A percentile compares a stretch with the other conserved stretches of the same genome.
These are phyloP conservation scores for Thalassia testudinum DNA, from an alignment of 116 monocot species.

Conservation along the genomic window DNA sequence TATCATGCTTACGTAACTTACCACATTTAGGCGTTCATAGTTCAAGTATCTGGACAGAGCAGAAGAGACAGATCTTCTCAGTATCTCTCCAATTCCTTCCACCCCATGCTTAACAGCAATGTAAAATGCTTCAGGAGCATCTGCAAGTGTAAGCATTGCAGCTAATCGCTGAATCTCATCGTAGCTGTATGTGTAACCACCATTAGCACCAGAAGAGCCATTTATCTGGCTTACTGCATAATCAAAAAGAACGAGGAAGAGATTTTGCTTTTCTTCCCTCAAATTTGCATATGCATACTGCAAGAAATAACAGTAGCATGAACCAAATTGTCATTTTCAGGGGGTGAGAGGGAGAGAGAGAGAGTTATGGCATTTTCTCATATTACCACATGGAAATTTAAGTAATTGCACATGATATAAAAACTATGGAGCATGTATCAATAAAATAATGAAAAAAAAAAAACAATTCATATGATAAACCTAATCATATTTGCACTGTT, in stretches of 20 bases:
- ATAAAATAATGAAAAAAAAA: background rate
- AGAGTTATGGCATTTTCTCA: too few relatives aligned
- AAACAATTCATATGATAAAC: background rate
- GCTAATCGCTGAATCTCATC: conserved; percentile 63
- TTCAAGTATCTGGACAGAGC: conserved; percentile 51
- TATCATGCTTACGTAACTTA: conserved; percentile 12
- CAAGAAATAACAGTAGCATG: conserved; percentile 11
- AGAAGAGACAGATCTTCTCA: conserved; percentile 47
- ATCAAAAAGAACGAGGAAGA: conserved; percentile 80
- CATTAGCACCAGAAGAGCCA: conserved; percentile 32
- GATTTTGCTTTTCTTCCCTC: conserved; percentile 72
- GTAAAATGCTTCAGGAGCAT: conserved; percentile 89
- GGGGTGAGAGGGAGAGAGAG: too few relatives aligned
- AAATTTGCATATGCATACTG: conserved; percentile 87
- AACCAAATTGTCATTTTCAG: too few relatives aligned
- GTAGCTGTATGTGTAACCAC: conserved; percentile 31
- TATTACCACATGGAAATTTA: too few relatives aligned
- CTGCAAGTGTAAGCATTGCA: conserved; percentile 59
- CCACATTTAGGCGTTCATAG: conserved; percentile 54
- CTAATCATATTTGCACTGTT: too few relatives aligned
- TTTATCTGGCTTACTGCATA: conserved; percentile 72
- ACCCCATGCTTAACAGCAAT: conserved; percentile 82
- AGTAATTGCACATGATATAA: background rate
- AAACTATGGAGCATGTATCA: background rate
- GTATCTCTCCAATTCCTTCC: conserved; percentile 67